Conservation (phyloP, 352 stramenopile species). For the Globisporangium nunn region DNA sequence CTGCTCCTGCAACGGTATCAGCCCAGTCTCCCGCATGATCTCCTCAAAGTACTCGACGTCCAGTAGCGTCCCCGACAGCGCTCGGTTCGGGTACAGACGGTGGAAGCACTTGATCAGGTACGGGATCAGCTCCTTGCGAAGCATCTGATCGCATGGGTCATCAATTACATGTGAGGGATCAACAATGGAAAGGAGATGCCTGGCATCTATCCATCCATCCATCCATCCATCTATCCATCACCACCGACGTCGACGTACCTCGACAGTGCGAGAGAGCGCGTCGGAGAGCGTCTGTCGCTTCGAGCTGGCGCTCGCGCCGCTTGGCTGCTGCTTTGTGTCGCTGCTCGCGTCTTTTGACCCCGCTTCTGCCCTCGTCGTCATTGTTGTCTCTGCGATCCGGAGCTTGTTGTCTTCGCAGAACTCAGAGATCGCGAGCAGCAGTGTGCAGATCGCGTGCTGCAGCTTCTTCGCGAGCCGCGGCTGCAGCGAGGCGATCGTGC, state of each 20-base stretch:
- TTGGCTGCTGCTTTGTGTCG: not conserved
- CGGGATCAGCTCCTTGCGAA: slow-evolving; percentile 47
- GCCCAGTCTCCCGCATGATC: slow-evolving; percentile 29
- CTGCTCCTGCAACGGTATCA: slow-evolving; percentile 1
- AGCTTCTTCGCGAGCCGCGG: slow-evolving; percentile 51
- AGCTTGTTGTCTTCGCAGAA: slow-evolving; percentile 56
- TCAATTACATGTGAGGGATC: not conserved
- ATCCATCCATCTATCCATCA: too few relatives aligned
- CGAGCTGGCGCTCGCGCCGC: not conserved
- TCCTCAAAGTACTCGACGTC: slow-evolving; percentile 24
- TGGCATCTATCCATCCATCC: too few relatives aligned
- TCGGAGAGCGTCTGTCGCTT: not conserved
- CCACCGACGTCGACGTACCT: not conserved
- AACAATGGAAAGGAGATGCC: too few relatives aligned
- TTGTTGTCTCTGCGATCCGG: not conserved
- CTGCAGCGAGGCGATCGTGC: slow-evolving; percentile 55
- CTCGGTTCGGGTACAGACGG: slow-evolving; percentile 39
- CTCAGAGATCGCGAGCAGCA: slow-evolving; percentile 43
- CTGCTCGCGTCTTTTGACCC: not conserved
- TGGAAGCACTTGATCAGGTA: slow-evolving; percentile 73
- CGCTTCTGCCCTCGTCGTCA: not conserved
- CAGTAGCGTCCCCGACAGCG: slow-evolving; percentile 17
- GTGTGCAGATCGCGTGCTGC: slow-evolving; percentile 35
- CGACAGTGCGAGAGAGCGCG: not conserved
- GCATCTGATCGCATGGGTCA: slow-evolving; percentile 19